Percentiles rank a stretch among this genome's conserved stretches.
Conservation (phyloP, 1,139 yeast species). For the Diutina siamensis region DNA sequence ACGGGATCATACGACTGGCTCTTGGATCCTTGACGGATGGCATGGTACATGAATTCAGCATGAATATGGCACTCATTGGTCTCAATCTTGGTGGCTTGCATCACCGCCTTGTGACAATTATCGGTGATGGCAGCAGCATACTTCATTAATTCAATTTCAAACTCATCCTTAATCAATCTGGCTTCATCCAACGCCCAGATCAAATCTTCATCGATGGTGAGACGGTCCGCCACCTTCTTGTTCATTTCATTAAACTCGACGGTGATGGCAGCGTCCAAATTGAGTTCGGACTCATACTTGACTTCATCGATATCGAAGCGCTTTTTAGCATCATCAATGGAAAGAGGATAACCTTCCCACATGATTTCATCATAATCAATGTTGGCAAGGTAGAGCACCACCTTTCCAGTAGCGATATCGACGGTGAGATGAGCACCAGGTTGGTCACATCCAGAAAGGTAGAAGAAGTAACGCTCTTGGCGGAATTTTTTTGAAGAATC, state of each 20-base stretch:
- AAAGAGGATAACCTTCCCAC: slow-evolving; percentile 90
- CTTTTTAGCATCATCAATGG: slow-evolving; percentile 49
- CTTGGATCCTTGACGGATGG: slow-evolving; percentile 88
- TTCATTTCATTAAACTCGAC: slow-evolving; percentile 33
- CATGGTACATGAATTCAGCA: slow-evolving; percentile 90
- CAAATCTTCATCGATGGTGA: slow-evolving; percentile 21
- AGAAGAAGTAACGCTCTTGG: slow-evolving; percentile 85
- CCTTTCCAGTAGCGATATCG: slow-evolving; percentile 37
- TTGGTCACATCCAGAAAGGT: slow-evolving; percentile 73
- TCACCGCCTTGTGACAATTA: slow-evolving; percentile 79
- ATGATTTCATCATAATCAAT: slow-evolving; percentile 81
- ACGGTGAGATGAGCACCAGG: slow-evolving; percentile 69
- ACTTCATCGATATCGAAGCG: slow-evolving; percentile 78
- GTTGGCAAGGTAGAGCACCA: slow-evolving; percentile 69
- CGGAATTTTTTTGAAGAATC: slow-evolving; percentile 74
- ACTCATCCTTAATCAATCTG: slow-evolving; percentile 72
- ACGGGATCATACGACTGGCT: slow-evolving; percentile 87
- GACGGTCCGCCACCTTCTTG: slow-evolving; percentile 17
- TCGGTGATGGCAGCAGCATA: slow-evolving; percentile 81
- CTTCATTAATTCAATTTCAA: slow-evolving; percentile 63
- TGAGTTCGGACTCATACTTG: slow-evolving; percentile 41
- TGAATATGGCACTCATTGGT: slow-evolving; percentile 84
- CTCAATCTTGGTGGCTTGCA: slow-evolving; percentile 87
- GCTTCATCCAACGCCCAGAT: slow-evolving; percentile 79
- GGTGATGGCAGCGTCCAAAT: slow-evolving; percentile 18